Conservation (phyloP, 2,329 filamentous ascomycete species). For the Nemania sp. region DNA sequence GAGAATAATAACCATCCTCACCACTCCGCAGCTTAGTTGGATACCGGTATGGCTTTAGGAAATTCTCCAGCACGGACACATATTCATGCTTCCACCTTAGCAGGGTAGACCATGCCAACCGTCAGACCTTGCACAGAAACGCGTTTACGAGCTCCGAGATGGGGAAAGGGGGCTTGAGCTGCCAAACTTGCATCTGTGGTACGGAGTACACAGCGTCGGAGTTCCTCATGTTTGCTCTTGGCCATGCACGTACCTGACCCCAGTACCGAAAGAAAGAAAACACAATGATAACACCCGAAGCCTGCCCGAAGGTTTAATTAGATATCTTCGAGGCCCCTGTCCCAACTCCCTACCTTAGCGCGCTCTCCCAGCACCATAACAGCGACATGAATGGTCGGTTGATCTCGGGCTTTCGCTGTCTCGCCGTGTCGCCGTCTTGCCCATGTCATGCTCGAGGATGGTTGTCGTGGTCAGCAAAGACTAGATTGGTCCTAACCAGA, state of each 20-base stretch:
- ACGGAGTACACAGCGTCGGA: constrained; percentile 35
- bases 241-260: constrained; percentile 24
- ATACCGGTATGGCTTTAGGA: too few relatives aligned
- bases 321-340: background rate
- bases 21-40: too few relatives aligned
- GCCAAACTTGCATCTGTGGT: constrained; percentile 38
- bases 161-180: constrained; percentile 24
- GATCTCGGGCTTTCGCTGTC: constrained; percentile 5
- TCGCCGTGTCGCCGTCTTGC: constrained; percentile 2
- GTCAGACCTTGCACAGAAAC: constrained; percentile 6
- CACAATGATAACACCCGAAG: constrained; percentile 3
- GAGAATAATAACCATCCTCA: too few relatives aligned
- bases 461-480: background rate
- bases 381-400: background rate
- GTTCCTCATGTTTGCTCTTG: constrained; percentile 31
- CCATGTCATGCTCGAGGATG: background rate
- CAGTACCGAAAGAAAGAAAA: constrained; percentile 3
- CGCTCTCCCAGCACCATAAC: background rate
- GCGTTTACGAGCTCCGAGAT: constrained; percentile 9
- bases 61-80: constrained; percentile 5
- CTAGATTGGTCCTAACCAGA: too few relatives aligned
- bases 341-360: background rate
- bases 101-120: constrained; percentile 4
- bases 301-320: constrained; percentile 8
- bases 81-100: constrained; percentile 6